These are phyloP conservation scores for Corynespora cassiicola DNA, from an alignment of 2,329 filamentous ascomycete species.

Conservation along the genomic window DNA sequence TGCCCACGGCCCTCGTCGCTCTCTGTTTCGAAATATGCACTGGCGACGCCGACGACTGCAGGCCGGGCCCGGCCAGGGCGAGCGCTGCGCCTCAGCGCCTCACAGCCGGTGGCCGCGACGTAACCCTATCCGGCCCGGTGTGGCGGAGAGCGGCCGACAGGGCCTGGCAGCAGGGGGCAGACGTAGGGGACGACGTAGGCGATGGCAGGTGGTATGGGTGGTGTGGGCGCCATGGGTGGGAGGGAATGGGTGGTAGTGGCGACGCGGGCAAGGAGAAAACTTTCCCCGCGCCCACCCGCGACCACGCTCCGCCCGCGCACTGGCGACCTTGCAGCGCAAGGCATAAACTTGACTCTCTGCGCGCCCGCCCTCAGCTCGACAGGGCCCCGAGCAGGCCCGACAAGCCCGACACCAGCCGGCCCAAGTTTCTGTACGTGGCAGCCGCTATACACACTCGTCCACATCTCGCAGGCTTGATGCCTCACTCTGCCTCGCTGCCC, in stretches of 20 bases:
- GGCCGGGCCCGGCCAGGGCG: constrained; percentile 16
- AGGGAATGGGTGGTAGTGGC: constrained; percentile 29
- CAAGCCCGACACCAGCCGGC: constrained; percentile 31
- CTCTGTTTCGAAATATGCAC: constrained; percentile 42
- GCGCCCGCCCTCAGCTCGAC: constrained; percentile 37
- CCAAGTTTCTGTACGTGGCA: too few species aligned
- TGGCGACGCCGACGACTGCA: constrained; percentile 28
- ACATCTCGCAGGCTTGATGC: constrained; percentile 13
- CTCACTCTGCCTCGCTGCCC: constrained; percentile 13
- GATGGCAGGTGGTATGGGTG: too few species aligned
- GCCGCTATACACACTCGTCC: constrained; percentile 5
- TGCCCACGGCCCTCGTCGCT: constrained; percentile 29
- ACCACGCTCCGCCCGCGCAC: constrained; percentile 9
- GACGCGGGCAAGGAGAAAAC: constrained; percentile 9
- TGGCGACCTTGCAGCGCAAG: constrained; percentile 21
- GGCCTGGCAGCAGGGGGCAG: too few species aligned
- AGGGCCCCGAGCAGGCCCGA: constrained; percentile 24
- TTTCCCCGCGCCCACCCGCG: too few species aligned
- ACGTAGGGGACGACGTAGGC: too few species aligned
- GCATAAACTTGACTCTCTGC: constrained; percentile 30
- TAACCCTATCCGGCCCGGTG: constrained; percentile 27
- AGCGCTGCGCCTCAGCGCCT: too few species aligned
- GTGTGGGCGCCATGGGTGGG: too few species aligned
- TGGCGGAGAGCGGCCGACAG: too few species aligned
- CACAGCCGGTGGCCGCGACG: constrained; percentile 28